These are phyloP conservation scores for Magnaporthiopsis rhizophila DNA, from an alignment of 2,329 filamentous ascomycete genomes.

Conservation along the genomic window DNA sequence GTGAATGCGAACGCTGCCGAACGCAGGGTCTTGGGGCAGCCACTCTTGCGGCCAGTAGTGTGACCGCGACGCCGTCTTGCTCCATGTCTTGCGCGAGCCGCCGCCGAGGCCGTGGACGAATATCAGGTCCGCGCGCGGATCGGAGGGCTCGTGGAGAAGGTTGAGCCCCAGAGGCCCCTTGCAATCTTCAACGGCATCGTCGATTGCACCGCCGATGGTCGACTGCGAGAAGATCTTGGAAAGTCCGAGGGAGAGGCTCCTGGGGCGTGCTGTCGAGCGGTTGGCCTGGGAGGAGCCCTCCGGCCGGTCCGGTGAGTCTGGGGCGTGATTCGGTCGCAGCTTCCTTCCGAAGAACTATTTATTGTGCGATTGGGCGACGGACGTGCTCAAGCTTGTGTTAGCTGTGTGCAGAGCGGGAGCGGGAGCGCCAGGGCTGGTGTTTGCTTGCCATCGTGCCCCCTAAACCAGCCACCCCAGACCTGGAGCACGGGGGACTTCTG, in stretches of 20 bases:
- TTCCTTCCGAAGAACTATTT: not conserved
- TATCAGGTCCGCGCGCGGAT: slow-evolving; percentile 27
- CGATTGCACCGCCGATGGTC: not conserved
- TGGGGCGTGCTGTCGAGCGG: not conserved
- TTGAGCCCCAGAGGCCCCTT: slow-evolving; percentile 19
- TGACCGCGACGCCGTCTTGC: slow-evolving; percentile 19
- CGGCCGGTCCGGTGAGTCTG: not conserved
- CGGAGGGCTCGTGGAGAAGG: slow-evolving; percentile 18
- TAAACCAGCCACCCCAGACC: too few species aligned
- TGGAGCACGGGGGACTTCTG: too few species aligned
- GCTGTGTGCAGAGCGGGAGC: too few species aligned
- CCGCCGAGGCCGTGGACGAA: slow-evolving; percentile 35
- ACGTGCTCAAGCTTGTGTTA: too few species aligned
- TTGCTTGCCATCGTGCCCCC: too few species aligned
- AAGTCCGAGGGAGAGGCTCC: not conserved
- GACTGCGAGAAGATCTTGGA: not conserved
- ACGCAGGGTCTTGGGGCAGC: slow-evolving; percentile 23
- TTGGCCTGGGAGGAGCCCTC: not conserved
- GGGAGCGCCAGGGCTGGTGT: too few species aligned
- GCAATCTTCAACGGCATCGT: slow-evolving; percentile 6
- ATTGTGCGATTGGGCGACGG: too few species aligned
- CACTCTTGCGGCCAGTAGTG: slow-evolving; percentile 32
- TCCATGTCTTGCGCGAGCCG: slow-evolving; percentile 33
- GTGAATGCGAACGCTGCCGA: slow-evolving; percentile 20
- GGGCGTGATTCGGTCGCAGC: not conserved